Conservation (phyloP, 768 basidiomycete species). For the Clathrus columnatus region DNA sequence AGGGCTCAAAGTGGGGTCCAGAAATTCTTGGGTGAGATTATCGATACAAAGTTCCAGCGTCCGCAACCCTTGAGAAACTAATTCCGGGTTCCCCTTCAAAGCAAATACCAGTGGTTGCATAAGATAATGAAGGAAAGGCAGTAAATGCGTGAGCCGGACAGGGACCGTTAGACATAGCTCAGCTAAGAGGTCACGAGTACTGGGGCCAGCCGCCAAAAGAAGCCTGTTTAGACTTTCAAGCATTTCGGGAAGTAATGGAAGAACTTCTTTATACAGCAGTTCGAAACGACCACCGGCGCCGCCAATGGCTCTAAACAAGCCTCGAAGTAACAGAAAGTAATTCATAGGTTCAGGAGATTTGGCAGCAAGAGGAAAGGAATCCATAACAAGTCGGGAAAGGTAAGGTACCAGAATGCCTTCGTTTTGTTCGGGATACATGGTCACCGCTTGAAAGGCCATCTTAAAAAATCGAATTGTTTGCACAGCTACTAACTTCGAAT, state of each 20-base stretch:
- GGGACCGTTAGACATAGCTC: constrained; percentile 97
- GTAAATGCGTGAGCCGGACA: constrained; percentile 85
- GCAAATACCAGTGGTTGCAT: constrained; percentile 96
- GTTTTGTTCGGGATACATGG: constrained; percentile 60
- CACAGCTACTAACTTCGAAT: constrained; percentile 63
- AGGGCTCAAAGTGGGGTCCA: constrained; percentile 90
- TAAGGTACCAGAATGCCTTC: constrained; percentile 92
- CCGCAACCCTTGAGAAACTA: constrained; percentile 89
- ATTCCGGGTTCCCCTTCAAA: constrained; percentile 75
- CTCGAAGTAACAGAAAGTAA: constrained; percentile 87
- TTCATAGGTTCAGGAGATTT: constrained; percentile 86
- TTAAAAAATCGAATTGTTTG: constrained; percentile 90
- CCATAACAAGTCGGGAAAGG: constrained; percentile 88
- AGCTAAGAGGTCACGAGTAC: constrained; percentile 88
- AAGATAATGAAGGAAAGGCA: constrained; percentile 89
- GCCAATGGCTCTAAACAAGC: constrained; percentile 87
- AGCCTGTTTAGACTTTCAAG: constrained; percentile 90
- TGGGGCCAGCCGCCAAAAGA: constrained; percentile 66
- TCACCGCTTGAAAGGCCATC: constrained; percentile 87
- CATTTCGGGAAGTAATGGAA: constrained; percentile 95
- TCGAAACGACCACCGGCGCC: constrained; percentile 92
- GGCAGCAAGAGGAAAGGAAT: constrained; percentile 89
- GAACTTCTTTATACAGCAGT: constrained; percentile 88
- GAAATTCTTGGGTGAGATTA: constrained; percentile 94
- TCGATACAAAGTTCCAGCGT: constrained; percentile 99